Conservation (phyloP, 176 grass and related monocot species). For the Themeda triandra region DNA sequence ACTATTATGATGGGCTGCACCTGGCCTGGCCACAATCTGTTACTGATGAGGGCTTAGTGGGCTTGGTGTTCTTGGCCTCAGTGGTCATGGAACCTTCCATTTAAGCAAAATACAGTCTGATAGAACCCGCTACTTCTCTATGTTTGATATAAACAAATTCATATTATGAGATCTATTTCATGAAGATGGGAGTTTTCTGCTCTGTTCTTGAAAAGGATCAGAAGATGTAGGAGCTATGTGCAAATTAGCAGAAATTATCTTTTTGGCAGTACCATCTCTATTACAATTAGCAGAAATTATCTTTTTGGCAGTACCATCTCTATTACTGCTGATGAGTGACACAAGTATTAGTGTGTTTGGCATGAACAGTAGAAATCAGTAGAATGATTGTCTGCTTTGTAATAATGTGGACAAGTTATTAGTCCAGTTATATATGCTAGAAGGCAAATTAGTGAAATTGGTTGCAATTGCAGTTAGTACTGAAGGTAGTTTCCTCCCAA, state of each 20-base stretch:
- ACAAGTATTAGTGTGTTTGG: not conserved
- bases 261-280: too few relatives aligned
- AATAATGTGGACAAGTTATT: not conserved
- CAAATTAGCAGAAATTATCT: not conserved
- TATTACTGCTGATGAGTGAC: not conserved
- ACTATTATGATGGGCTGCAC: not conserved
- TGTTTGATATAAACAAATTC: slow-evolving; percentile 12
- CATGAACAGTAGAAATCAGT: not conserved
- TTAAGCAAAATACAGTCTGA: not conserved
- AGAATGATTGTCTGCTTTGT: not conserved
- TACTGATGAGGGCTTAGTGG: not conserved
- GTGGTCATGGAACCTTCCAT: not conserved
- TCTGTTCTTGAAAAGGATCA: not conserved
- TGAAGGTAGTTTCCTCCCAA: not conserved
- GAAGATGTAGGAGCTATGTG: not conserved
- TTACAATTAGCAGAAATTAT: too few relatives aligned
- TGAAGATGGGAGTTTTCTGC: not conserved
- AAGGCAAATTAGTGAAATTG: slow-evolving; percentile 1
- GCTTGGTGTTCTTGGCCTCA: not conserved
- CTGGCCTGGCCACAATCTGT: not conserved
- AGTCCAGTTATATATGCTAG: not conserved
- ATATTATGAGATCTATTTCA: not conserved
- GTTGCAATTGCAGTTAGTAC: not conserved
- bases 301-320: not conserved
- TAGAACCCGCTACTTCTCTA: not conserved